A percentile compares a stretch with the other conserved stretches of the same genome.
phyloP scores from a whole-genome alignment of 225 moss, liverwort and hornwort genomes.

The Polytrichum formosum region DNA sequence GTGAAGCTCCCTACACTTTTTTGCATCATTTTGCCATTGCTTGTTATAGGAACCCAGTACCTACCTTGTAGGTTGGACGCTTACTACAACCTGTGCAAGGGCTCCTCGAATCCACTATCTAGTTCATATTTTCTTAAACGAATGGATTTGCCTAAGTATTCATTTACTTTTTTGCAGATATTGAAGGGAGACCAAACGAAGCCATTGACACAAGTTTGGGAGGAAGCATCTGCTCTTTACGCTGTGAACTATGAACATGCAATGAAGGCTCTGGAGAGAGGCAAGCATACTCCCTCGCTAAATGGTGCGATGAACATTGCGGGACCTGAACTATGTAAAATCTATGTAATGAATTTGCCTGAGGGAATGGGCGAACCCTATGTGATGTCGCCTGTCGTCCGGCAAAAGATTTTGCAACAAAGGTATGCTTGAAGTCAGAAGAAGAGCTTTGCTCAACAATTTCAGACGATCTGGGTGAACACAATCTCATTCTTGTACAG shows the following conservation, averaged over 20 bases:
- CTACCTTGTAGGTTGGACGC: no score
- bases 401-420: slow-evolving; percentile 30
- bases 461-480: no score
- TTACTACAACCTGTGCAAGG: no score
- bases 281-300: slow-evolving; percentile 22
- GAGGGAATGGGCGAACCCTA: slow-evolving; percentile 30
- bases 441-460: no score
- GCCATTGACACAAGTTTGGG: slow-evolving; percentile 37
- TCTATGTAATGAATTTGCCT: slow-evolving; percentile 23
- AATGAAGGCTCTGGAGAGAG: slow-evolving; percentile 16
- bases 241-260: slow-evolving; percentile 36
- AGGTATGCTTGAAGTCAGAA: no score
- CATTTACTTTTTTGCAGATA: slow-evolving; percentile 11
- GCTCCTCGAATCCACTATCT: no score
- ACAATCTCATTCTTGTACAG: no score
- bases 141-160: no score
- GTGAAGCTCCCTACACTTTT: no score
- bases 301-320: slow-evolving; percentile 43
- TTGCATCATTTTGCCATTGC: no score
- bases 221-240: slow-evolving; percentile 56
- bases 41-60: no score
- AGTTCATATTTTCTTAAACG: no score
- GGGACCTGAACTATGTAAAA: slow-evolving; percentile 28
- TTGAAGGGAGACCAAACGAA: slow-evolving; percentile 36
- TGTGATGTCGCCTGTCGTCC: slow-evolving; percentile 28